phyloP scores from a whole-genome alignment of 2,329 filamentous ascomycete genomes.

The Talaromyces sp. region DNA sequence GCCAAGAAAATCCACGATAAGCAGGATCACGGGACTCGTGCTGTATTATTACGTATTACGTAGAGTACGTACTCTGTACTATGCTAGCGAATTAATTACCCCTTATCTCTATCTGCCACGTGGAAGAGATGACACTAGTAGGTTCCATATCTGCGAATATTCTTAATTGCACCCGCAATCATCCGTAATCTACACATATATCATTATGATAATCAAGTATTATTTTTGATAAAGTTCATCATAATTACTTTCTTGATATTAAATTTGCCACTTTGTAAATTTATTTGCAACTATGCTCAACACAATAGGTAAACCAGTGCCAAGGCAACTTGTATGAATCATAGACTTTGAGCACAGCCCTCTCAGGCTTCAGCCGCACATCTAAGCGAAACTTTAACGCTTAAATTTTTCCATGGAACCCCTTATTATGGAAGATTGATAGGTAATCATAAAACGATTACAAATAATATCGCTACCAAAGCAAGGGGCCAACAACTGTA shows the following conservation, averaged over 20 bases:
- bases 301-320: too few relatives aligned
- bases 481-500: not conserved
- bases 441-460: too few relatives aligned
- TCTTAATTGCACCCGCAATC: not conserved
- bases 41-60: not conserved
- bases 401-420: not conserved
- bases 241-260: not conserved
- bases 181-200: too few relatives aligned
- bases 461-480: too few relatives aligned
- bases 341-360: not conserved
- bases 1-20: not conserved
- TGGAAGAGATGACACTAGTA: not conserved
- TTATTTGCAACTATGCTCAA: not conserved
- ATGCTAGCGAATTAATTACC: too few relatives aligned
- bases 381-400: not conserved
- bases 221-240: too few relatives aligned
- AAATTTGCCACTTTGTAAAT: not conserved
- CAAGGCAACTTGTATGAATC: not conserved
- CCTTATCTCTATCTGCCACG: not conserved
- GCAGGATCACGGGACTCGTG: not conserved
- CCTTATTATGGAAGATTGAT: too few relatives aligned
- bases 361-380: not conserved
- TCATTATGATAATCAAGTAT: too few relatives aligned
- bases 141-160: not conserved
- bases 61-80: too few relatives aligned